Percentiles rank a stretch among this genome's conserved stretches.
Evolutionary conservation across 2,329 filamentous ascomycete genomes (phyloP).

Genomic region (Colletotrichum tropicale): DNA sequence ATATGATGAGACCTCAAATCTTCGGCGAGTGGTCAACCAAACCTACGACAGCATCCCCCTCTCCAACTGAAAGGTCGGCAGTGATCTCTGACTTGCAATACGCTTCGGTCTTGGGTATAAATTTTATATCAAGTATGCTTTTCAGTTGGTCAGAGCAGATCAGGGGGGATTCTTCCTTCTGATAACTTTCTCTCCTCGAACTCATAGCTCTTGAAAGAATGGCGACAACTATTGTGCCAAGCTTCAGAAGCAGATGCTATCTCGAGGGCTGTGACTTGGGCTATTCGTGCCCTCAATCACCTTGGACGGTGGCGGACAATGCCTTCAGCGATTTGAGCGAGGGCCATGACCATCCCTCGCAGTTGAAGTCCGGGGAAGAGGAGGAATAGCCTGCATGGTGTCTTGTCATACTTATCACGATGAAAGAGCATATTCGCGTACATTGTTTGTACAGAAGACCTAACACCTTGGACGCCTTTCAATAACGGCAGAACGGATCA

Average conservation of each 20-base stretch:
- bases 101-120: fast-evolving
- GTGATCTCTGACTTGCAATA: fast-evolving
- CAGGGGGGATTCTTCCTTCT: no score
- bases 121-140: not conserved
- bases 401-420: not conserved
- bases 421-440: not conserved
- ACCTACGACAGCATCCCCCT: fast-evolving
- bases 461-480: not conserved
- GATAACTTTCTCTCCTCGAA: no score
- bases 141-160: no score
- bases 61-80: not conserved
- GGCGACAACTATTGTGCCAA: no score
- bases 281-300: not conserved
- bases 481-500: fast-evolving
- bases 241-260: no score
- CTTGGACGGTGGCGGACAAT: not conserved
- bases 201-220: no score
- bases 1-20: no score
- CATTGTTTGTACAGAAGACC: not conserved
- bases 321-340: not conserved
- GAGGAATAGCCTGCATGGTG: not conserved
- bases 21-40: not conserved
- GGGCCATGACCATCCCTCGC: not conserved
- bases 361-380: not conserved
- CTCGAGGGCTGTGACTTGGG: fast-evolving